Evolutionary conservation across 768 basidiomycete genomes (phyloP).

Genomic region (Amanita phalloides): DNA sequence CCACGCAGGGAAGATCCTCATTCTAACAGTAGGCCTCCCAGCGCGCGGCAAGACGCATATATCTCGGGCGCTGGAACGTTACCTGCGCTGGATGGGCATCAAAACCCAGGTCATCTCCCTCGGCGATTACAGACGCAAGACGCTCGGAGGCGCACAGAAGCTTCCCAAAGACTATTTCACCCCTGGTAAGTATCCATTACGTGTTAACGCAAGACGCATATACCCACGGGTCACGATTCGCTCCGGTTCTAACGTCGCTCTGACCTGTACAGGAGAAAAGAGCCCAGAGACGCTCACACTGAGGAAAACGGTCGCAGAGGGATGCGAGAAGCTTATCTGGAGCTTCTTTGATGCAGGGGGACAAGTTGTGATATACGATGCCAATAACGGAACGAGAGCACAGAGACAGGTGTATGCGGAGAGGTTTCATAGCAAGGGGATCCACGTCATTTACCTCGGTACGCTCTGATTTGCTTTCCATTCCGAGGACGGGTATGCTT

Average conservation of each 20-base stretch:
- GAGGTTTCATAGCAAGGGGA: slow-evolving; percentile 76
- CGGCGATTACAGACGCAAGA: slow-evolving; percentile 89
- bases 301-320: slow-evolving; percentile 60
- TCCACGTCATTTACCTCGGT: slow-evolving; percentile 94
- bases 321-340: slow-evolving; percentile 85
- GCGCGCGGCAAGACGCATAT: slow-evolving; percentile 97
- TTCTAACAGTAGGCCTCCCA: slow-evolving; percentile 87
- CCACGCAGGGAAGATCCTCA: slow-evolving; percentile 92
- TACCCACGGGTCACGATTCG: neutral
- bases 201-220: neutral
- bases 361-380: slow-evolving; percentile 97
- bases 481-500: too few species aligned
- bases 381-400: slow-evolving; percentile 78
- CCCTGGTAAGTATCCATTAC: slow-evolving; percentile 36
- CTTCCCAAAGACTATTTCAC: slow-evolving; percentile 92
- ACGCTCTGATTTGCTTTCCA: slow-evolving; percentile 10
- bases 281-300: slow-evolving; percentile 71
- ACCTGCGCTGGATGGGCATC: slow-evolving; percentile 95
- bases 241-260: neutral
- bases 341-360: slow-evolving; percentile 81
- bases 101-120: slow-evolving; percentile 92
- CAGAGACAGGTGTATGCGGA: slow-evolving; percentile 64
- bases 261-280: slow-evolving; percentile 48
- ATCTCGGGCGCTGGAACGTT: slow-evolving; percentile 91
- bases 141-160: slow-evolving; percentile 77